phyloP scores from a whole-genome alignment of 2,329 filamentous ascomycete species.

The Didymellaceae sp. region DNA sequence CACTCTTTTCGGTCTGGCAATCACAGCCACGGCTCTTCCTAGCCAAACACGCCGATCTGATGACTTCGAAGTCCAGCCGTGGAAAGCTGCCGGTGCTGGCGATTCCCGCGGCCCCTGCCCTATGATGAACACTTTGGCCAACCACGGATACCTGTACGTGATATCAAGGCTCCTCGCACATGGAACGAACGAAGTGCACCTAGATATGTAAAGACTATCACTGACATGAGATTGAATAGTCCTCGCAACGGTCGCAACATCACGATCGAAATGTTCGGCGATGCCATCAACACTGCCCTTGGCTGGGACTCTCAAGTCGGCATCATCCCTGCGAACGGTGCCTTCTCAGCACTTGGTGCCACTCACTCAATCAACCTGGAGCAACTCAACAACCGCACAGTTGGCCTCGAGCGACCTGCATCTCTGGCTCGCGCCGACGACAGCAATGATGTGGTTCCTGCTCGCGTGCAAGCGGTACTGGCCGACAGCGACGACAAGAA shows the following conservation, averaged over 20 bases:
- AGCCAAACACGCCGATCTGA: background rate
- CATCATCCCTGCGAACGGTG: background rate
- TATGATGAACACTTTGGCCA: slow-evolving; percentile 7
- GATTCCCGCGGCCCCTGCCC: slow-evolving; percentile 6
- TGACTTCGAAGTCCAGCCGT: background rate
- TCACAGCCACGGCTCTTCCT: background rate
- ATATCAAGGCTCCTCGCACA: too few relatives aligned
- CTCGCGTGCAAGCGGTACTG: background rate
- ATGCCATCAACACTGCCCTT: background rate
- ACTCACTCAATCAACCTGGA: background rate
- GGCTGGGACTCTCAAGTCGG: background rate
- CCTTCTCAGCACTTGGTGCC: background rate
- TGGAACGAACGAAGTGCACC: background rate
- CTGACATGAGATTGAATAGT: background rate
- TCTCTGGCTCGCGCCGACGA: background rate
- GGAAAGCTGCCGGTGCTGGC: background rate
- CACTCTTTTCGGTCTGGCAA: background rate
- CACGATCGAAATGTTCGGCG: background rate
- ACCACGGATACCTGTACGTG: slow-evolving; percentile 10
- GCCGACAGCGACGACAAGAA: background rate
- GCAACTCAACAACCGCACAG: background rate
- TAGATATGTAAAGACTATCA: background rate
- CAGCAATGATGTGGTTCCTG: background rate
- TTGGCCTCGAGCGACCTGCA: background rate
- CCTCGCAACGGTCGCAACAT: slow-evolving; percentile 1